phyloP scores from a whole-genome alignment of 306 rosid species.

The Bauhinia variegata region DNA sequence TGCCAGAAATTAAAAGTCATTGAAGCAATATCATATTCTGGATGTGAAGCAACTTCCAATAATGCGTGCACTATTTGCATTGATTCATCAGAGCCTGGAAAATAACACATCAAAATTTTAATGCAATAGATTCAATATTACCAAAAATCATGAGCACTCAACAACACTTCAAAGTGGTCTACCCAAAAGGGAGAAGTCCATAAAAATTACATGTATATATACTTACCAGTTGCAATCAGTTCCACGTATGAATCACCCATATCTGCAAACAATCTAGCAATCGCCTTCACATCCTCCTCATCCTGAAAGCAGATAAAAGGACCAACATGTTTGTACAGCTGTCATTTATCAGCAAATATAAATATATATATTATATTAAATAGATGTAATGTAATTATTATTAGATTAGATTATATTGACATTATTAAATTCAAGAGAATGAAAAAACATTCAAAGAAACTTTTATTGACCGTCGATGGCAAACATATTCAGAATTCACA shows the following conservation, averaged over 20 bases:
- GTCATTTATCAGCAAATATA: constrained; percentile 3
- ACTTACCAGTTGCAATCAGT: constrained; percentile 83
- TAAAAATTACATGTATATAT: not conserved
- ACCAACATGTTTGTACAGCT: constrained; percentile 20
- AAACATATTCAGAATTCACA: constrained; percentile 4
- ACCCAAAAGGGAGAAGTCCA: constrained; percentile 8
- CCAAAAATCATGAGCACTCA: constrained; percentile 29
- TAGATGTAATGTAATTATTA: no score
- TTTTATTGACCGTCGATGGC: not conserved
- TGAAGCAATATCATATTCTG: constrained; percentile 88
- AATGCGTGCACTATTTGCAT: constrained; percentile 87
- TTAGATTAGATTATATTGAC: no score
- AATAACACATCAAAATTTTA: constrained; percentile 37
- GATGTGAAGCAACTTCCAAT: constrained; percentile 97
- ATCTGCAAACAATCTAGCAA: constrained; percentile 96
- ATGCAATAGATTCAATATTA: constrained; percentile 29
- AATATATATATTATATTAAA: no score
- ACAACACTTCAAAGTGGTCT: constrained; percentile 27
- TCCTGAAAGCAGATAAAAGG: constrained; percentile 60
- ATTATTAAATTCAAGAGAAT: no score
- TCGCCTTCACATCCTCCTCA: constrained; percentile 99
- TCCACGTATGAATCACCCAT: constrained; percentile 99
- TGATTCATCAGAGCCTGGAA: constrained; percentile 85
- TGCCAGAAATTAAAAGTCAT: constrained; percentile 99
- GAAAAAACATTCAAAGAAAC: not conserved